Evolutionary conservation across 257 asterid species (phyloP).

Genomic region (Nicotiana noctiflora): DNA sequence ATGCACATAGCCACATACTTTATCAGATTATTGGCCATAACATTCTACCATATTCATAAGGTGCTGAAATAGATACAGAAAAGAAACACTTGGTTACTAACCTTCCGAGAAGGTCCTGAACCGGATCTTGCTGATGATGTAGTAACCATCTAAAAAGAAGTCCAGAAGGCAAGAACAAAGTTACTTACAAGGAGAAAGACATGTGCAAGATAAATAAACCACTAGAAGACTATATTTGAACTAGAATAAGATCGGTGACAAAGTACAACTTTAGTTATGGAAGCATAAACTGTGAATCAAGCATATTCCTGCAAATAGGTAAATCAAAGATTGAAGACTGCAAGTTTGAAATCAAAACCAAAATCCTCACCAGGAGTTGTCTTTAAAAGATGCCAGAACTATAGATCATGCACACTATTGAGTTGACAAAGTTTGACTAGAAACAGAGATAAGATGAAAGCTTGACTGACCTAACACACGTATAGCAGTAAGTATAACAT

Average conservation of each 20-base stretch:
- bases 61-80: background rate
- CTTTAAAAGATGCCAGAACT: conserved; percentile 2
- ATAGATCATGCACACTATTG: background rate
- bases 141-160: conserved; percentile 48
- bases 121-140: conserved; percentile 68
- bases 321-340: background rate
- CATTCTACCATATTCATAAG: background rate
- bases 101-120: conserved; percentile 89
- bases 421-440: conserved; percentile 2
- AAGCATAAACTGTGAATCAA: background rate
- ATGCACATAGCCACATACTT: background rate
- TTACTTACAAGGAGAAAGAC: background rate
- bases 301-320: background rate
- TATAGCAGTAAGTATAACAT: background rate
- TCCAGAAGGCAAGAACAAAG: conserved; percentile 20
- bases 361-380: background rate
- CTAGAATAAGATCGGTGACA: background rate
- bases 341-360: background rate
- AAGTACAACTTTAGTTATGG: background rate
- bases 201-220: background rate
- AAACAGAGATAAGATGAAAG: background rate
- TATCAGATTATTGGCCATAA: background rate
- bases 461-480: background rate
- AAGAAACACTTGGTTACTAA: conserved; percentile 19
- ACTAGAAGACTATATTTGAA: background rate